Conservation (phyloP, 2,329 filamentous ascomycete genomes). For the Penicillium thymicola region DNA sequence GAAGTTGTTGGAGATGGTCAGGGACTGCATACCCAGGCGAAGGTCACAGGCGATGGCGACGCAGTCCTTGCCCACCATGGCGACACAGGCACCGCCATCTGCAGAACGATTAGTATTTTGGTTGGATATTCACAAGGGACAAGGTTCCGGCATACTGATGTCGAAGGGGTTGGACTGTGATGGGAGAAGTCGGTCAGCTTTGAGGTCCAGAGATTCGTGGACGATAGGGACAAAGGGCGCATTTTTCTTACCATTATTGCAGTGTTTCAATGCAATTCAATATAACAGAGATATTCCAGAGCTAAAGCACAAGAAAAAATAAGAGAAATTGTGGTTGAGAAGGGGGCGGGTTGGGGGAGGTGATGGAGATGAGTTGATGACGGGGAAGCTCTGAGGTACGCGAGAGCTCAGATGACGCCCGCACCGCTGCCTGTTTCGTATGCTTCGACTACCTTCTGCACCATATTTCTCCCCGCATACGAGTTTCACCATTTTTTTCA, state of each 20-base stretch:
- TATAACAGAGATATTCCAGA: slow-evolving; percentile 5
- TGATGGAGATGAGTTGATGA: slow-evolving; percentile 23
- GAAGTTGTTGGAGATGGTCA: slow-evolving; percentile 98
- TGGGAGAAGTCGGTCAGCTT: slow-evolving; percentile 38
- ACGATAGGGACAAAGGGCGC: slow-evolving; percentile 12
- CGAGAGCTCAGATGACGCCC: slow-evolving; percentile 35
- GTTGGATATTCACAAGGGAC: slow-evolving; percentile 6
- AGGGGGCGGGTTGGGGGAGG: slow-evolving; percentile 18
- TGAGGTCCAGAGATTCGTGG: slow-evolving; percentile 16
- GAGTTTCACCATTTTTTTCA: not conserved
- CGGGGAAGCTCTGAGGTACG: slow-evolving; percentile 31
- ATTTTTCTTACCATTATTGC: slow-evolving; percentile 25
- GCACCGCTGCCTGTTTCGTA: slow-evolving; percentile 31
- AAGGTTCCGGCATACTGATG: slow-evolving; percentile 67
- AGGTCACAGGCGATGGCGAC: slow-evolving; percentile 99
- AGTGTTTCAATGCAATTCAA: slow-evolving; percentile 17
- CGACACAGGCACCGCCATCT: slow-evolving; percentile 91
- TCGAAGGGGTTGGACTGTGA: slow-evolving; percentile 83
- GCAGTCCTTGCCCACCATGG: slow-evolving; percentile 99
- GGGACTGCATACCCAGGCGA: slow-evolving; percentile 89
- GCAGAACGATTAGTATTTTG: slow-evolving; percentile 14
- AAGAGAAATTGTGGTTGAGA: slow-evolving; percentile 13
- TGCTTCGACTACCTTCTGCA: slow-evolving; percentile 29
- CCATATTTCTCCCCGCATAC: slow-evolving; percentile 16
- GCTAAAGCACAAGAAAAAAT: slow-evolving; percentile 10